Percentiles rank a stretch among this genome's conserved stretches.
phyloP scores from a whole-genome alignment of 192 early-diverging fungal genomes.

The Physocladia obscura region DNA sequence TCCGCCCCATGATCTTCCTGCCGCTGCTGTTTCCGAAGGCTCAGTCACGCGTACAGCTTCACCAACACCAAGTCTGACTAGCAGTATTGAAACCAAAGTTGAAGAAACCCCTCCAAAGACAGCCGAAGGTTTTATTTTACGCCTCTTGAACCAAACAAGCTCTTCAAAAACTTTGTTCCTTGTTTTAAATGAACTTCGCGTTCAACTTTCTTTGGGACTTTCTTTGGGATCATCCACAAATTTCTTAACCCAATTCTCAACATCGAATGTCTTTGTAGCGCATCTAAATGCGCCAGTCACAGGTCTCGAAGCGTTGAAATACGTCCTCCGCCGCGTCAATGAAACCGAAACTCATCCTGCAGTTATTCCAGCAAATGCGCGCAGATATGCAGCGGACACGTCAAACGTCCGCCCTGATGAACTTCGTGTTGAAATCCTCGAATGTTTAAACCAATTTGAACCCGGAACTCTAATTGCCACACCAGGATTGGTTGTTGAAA shows the following conservation, averaged over 20 bases:
- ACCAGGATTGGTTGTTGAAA: background rate
- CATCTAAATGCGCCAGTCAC: background rate
- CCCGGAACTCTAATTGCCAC: background rate
- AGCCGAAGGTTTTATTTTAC: background rate
- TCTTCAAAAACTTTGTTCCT: background rate
- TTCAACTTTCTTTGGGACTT: background rate
- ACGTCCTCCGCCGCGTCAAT: constrained; percentile 2
- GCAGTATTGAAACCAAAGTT: background rate
- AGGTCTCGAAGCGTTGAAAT: constrained; percentile 9
- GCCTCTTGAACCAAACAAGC: background rate
- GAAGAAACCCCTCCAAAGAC: background rate
- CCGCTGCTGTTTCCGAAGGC: background rate
- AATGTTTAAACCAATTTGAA: constrained; percentile 14
- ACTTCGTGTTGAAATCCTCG: constrained; percentile 17
- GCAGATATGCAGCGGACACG: background rate
- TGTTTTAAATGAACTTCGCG: constrained; percentile 1
- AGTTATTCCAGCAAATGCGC: background rate
- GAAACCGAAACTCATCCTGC: background rate
- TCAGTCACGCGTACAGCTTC: background rate
- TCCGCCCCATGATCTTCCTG: background rate
- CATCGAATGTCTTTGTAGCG: background rate
- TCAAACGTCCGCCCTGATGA: constrained; percentile 20
- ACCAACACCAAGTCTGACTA: background rate
- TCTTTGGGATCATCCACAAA: background rate
- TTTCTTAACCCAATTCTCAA: background rate